Conservation (phyloP, 495 filamentous ascomycete genomes). For the Gamarada debralockiae region DNA sequence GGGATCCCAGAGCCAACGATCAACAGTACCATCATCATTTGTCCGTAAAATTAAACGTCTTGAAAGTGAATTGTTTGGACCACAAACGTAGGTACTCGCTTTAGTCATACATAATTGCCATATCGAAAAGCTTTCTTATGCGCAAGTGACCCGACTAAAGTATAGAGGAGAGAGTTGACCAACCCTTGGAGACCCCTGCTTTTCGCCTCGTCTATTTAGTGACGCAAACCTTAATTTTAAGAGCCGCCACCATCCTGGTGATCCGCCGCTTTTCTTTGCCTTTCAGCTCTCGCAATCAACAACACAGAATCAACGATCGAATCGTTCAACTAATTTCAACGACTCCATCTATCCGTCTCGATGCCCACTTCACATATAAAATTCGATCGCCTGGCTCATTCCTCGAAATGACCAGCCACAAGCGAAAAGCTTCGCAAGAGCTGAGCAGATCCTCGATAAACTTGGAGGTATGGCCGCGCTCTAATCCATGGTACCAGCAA, state of each 20-base stretch:
- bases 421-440: constrained; percentile 17
- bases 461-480: constrained; percentile 7
- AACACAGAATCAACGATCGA: not conserved
- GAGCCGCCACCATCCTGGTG: not conserved
- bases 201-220: no score
- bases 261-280: not conserved
- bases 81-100: no score
- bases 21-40: no score
- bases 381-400: not conserved
- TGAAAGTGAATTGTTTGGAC: no score
- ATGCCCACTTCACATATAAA: constrained; percentile 2
- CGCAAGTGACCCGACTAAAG: no score
- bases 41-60: no score
- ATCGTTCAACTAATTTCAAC: not conserved
- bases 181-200: no score
- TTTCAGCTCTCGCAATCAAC: no score
- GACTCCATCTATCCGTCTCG: not conserved
- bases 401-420: constrained; percentile 20
- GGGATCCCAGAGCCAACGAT: no score
- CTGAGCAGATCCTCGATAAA: constrained; percentile 7
- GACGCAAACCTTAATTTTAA: constrained; percentile 3
- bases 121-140: no score
- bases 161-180: no score
- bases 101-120: no score
- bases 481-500: not conserved